These are phyloP conservation scores for Dispira simplex DNA, from an alignment of 192 early-diverging fungal genomes.

Conservation along the genomic window DNA sequence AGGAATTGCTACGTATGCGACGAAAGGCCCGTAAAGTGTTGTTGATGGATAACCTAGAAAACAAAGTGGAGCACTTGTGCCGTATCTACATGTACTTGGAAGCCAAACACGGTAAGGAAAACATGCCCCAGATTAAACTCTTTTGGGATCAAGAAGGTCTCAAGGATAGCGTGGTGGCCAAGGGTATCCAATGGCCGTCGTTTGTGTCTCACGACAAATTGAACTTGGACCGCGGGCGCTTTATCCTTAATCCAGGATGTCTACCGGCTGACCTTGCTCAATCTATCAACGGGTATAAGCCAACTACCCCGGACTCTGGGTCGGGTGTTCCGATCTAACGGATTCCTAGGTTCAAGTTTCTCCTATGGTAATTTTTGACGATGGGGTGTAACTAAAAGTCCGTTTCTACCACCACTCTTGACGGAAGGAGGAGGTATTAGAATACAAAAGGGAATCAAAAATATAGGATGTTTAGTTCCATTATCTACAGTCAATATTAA, in stretches of 20 bases:
- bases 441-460: no score
- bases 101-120: conserved; percentile 3
- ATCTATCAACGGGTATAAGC: no score
- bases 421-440: no score
- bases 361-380: no score
- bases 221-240: neutral
- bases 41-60: neutral
- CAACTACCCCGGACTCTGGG: no score
- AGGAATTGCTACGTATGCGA: neutral
- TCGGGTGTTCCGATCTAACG: no score
- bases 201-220: conserved; percentile 8
- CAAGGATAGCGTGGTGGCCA: neutral
- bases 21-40: neutral
- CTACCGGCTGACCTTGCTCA: neutral
- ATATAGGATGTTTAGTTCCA: no score
- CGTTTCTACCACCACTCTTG: no score
- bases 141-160: conserved; percentile 10
- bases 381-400: no score
- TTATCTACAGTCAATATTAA: no score
- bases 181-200: conserved; percentile 6
- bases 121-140: conserved; percentile 3
- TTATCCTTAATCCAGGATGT: conserved; percentile 5
- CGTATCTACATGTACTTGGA: conserved; percentile 11
- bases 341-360: no score
- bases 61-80: neutral